Base-by-base conservation (phyloP, 306 rosid species). In the Casuarina cunninghamiana region DNA sequence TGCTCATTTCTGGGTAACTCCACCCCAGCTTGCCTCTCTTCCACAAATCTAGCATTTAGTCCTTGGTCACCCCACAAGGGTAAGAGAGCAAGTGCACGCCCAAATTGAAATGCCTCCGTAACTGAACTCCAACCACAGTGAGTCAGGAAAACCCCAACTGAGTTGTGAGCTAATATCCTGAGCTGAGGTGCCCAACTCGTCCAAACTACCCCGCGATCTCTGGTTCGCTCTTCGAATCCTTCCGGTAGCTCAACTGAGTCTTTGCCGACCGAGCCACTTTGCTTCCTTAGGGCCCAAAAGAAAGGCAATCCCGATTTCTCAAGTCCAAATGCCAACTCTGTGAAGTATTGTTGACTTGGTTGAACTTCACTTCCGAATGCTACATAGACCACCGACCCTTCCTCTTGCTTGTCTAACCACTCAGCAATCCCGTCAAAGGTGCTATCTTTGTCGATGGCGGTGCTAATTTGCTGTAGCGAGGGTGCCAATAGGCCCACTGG, bases 81-180 rank as follows among this genome's bases (percentile, higher is more conserved):
- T 42, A 84, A 17, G 83, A 84, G 11, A 5, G 81, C 10, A 9
- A 81, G 42, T 4, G 67, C 72, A 32, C 41, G 48, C 0, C 73
- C 83, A 41, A 2, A 75, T 4, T 70, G 77, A 0, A 84, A 42
- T 32, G 49, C 85, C 39, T 84, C 85, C 2, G 88, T 77, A 39
- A 86, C 70, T 53, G 89, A 88, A 79, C 92, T 86, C 80, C 84
- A 86, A 62, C 92, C 88, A 38, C 84, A 81, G 19, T 90, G 94
- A 67, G 86, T 88, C 83, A 86, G 58, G 76, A 85, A 86, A n/a
- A 86, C 91, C 1, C 86, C 90, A 5, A 90, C 38, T 0, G 89
- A 84, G 1, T 60, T 75, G 73, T 90, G 91, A 6, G 78, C 91
- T 71, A 90, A 60, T n/a, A 90, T 84, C 79, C 65, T 88, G 37